Conservation (phyloP, 768 basidiomycete species). For the Auricularia auricula-judae region DNA sequence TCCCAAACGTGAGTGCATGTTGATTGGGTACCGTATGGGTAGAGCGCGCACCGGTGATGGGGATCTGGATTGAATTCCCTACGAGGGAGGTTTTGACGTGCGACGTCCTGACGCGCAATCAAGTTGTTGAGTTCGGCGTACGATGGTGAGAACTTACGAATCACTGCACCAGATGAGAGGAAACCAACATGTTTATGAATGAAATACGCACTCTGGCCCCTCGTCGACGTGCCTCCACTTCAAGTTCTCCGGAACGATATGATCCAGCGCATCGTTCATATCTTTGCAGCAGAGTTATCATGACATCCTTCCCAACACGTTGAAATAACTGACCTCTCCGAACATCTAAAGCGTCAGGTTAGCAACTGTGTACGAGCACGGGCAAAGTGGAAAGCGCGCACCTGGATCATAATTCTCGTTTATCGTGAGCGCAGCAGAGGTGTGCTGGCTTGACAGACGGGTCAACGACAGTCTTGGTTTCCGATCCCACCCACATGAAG, state of each 20-base stretch:
- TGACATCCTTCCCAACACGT: too few species aligned
- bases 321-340: constrained; percentile 15
- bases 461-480: too few species aligned
- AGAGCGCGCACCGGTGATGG: constrained; percentile 55
- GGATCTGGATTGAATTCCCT: constrained; percentile 72
- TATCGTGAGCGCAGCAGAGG: constrained; percentile 66
- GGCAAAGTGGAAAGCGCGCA: constrained; percentile 18
- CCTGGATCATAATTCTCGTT: constrained; percentile 88
- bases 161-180: neutral
- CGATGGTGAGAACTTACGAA: neutral
- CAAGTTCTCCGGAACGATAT: constrained; percentile 73
- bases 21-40: neutral
- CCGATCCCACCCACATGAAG: constrained; percentile 66
- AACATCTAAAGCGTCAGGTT: constrained; percentile 8
- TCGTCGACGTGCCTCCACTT: constrained; percentile 85
- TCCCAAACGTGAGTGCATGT: too few species aligned
- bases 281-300: constrained; percentile 33
- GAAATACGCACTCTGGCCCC: constrained; percentile 66
- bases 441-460: constrained; percentile 64
- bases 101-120: constrained; percentile 45
- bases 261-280: constrained; percentile 92
- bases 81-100: constrained; percentile 86
- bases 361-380: too few species aligned
- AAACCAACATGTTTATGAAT: neutral
- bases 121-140: neutral